phyloP scores from a whole-genome alignment of 306 rosid species.

The Cyclanthera cordifolia region DNA sequence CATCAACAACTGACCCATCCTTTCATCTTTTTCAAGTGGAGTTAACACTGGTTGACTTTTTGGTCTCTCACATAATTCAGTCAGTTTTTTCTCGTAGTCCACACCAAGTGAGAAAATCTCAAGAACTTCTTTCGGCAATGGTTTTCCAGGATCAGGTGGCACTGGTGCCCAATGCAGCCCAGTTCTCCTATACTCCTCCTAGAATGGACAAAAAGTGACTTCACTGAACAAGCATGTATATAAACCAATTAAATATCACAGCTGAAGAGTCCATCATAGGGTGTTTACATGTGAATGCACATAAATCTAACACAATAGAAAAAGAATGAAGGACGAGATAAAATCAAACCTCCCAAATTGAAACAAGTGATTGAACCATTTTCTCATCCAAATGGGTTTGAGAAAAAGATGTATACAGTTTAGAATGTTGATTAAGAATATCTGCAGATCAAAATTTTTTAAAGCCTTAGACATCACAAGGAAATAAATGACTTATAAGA shows the following conservation, averaged over 20 bases:
- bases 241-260: conserved; percentile 6
- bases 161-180: conserved; percentile 37
- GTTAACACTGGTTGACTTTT: conserved; percentile 24
- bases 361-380: conserved; percentile 89
- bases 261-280: not conserved
- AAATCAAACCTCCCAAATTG: conserved; percentile 76
- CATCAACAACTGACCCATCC: conserved; percentile 22
- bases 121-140: conserved; percentile 56
- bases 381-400: conserved; percentile 60
- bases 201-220: conserved; percentile 14
- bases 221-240: conserved; percentile 10
- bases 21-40: conserved; percentile 33
- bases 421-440: conserved; percentile 56
- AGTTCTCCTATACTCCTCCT: conserved; percentile 65
- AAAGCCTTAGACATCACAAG: conserved; percentile 2
- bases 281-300: not conserved
- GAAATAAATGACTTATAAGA: not conserved
- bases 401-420: conserved; percentile 71
- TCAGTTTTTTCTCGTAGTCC: conserved; percentile 36
- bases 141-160: conserved; percentile 53
- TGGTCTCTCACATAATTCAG: conserved; percentile 33
- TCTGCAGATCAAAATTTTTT: conserved; percentile 37
- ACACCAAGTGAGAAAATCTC: conserved; percentile 43
- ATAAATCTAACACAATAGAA: conserved; percentile 6
- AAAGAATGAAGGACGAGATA: not conserved